Percentiles rank a stretch among this genome's conserved stretches.
phyloP scores from a whole-genome alignment of 305 asterid genomes.

The Rubia tinctorum region DNA sequence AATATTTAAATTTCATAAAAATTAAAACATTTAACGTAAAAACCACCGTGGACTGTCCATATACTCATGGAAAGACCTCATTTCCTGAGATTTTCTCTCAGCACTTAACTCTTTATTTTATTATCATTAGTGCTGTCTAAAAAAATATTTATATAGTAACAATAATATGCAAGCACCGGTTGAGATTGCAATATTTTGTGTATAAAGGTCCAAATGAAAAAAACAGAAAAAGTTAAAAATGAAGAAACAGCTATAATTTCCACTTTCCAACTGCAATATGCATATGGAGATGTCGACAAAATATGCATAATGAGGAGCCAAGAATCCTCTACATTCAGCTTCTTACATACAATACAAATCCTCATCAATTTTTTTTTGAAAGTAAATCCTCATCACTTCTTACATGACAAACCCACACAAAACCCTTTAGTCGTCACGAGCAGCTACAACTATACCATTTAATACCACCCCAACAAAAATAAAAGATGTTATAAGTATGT shows the following conservation, averaged over 20 bases:
- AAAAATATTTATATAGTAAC: no score
- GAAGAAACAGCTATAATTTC: conserved; percentile 4
- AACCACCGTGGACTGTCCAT: no score
- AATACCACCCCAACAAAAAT: neutral
- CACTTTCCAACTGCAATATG: conserved; percentile 5
- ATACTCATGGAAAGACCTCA: no score
- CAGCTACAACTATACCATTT: neutral
- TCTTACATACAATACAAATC: neutral
- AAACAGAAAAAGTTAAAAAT: neutral
- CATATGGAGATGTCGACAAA: conserved; percentile 9
- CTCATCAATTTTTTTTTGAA: conserved; percentile 1
- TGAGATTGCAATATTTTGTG: neutral
- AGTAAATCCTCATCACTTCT: neutral
- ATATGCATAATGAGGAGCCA: neutral
- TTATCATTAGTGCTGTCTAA: no score
- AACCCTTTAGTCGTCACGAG: conserved; percentile 13
- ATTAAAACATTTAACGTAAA: no score
- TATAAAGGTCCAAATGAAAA: neutral
- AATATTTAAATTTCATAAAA: no score
- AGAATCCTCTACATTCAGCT: conserved; percentile 3
- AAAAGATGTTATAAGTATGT: neutral
- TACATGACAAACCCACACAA: conserved; percentile 4
- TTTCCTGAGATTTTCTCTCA: no score
- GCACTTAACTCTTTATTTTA: no score
- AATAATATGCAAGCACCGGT: neutral